phyloP scores from a whole-genome alignment of 1,139 yeast species.

The Zygoascus meyerae region DNA sequence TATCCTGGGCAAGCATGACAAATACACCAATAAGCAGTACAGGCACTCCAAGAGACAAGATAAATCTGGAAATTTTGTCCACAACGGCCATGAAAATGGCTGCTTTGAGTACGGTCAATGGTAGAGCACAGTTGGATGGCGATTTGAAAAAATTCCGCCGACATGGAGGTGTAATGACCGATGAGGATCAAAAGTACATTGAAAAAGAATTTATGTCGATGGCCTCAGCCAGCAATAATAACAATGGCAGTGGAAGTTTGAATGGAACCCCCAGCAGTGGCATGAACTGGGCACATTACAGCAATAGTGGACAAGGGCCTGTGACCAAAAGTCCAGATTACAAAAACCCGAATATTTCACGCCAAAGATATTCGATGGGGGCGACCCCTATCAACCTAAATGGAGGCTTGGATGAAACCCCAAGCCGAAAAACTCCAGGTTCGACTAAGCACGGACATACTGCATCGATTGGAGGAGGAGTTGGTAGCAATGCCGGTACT shows the following conservation, averaged over 20 bases:
- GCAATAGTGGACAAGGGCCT: background rate
- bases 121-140: constrained; percentile 10
- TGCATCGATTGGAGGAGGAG: constrained; percentile 8
- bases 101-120: constrained; percentile 29
- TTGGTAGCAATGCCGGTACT: constrained; percentile 3
- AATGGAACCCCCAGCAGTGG: background rate
- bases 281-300: background rate
- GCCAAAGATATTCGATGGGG: background rate
- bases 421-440: constrained; percentile 1
- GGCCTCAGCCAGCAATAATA: background rate
- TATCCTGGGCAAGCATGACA: constrained; percentile 26
- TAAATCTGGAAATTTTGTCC: constrained; percentile 26
- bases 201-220: constrained; percentile 17
- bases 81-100: constrained; percentile 36
- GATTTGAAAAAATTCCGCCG: constrained; percentile 30
- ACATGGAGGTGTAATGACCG: constrained; percentile 16
- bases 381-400: background rate
- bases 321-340: background rate
- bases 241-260: background rate
- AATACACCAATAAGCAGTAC: constrained; percentile 22
- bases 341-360: background rate
- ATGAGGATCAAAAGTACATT: constrained; percentile 19
- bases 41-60: constrained; percentile 18
- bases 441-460: background rate
- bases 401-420: background rate